Base-by-base conservation (phyloP, 768 basidiomycete genomes). In the Boletus insuetus region DNA sequence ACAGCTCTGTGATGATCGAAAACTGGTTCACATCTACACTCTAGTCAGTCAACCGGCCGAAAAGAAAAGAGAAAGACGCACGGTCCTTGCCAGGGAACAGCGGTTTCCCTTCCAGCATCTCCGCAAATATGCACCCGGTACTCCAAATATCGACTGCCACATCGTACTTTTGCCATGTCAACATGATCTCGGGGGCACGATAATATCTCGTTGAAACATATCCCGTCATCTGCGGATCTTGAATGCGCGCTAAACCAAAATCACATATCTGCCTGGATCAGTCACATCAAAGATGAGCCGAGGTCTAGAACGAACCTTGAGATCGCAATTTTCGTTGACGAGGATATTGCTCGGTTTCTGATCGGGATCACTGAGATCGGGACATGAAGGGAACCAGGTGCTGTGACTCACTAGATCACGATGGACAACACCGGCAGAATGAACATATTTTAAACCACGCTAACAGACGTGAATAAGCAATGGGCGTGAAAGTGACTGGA, bases 141-240 rank as follows among this genome's bases (percentile, higher is more conserved):
- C 92, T 95, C 97, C 97, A 98, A 69, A 98, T 96, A 71, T 99
- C 97, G 58, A 99, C 97, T 48, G 96, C 97, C 53, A 98, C 95
- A 72, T 98, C 96, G 76, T 99, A 99, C 78, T 98, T 98, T 74
- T 99, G 97, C 97, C 97, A 99, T 38, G 97, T 99, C 69, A 99
- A 82, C 97, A 99, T 99, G 77, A 99, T 99, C 75, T 99, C 97
- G 6, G 97, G 97, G 7, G 97, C 97, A 49, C 97, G 89, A 71
- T 99, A 99, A 76, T 99, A 99, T 62, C 97, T 82, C 49, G 97
- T 99, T 54, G 97, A 98, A 58, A 98, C 97, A 69, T 98, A 99
- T 58, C 97, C 97, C 1, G 97, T 99, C 97, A 99, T 99, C 71
- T 99, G 97, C 6, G 96, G 96, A 71, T 99, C 97, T 74, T 98